Conservation (phyloP, 805 yeast genomes). For the Geotrichum ghanense region DNA sequence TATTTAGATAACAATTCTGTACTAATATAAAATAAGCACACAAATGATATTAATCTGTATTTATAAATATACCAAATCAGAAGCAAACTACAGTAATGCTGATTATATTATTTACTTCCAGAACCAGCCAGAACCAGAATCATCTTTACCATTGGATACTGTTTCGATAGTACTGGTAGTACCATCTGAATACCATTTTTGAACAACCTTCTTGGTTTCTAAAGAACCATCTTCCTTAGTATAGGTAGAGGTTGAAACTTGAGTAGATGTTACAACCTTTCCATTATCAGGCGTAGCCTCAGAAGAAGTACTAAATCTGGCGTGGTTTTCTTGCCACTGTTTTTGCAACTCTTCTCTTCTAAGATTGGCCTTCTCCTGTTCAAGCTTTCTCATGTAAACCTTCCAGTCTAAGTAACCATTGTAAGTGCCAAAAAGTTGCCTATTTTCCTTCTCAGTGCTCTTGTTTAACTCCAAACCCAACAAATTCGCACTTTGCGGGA, state of each 20-base stretch:
- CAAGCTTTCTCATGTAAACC: slow-evolving; percentile 35
- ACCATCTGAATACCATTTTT: slow-evolving; percentile 25
- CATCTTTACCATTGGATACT: slow-evolving; percentile 8
- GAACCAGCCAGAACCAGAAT: slow-evolving; percentile 19
- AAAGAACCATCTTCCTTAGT: slow-evolving; percentile 17
- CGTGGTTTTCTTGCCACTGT: background rate
- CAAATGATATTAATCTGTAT: too few species aligned
- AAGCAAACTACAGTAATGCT: too few species aligned
- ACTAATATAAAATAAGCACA: background rate
- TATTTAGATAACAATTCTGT: background rate
- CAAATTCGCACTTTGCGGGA: slow-evolving; percentile 37
- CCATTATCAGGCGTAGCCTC: background rate
- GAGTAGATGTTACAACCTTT: background rate
- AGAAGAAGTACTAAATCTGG: background rate
- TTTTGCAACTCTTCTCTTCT: background rate
- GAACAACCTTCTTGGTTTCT: slow-evolving; percentile 20
- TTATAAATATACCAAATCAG: too few species aligned
- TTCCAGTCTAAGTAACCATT: slow-evolving; percentile 61
- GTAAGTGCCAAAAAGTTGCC: slow-evolving; percentile 47
- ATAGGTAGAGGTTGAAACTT: background rate
- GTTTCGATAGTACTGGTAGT: slow-evolving; percentile 20
- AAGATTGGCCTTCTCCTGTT: background rate
- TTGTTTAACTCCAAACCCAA: slow-evolving; percentile 10
- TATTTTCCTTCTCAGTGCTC: slow-evolving; percentile 9
- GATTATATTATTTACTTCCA: slow-evolving; percentile 16